A percentile compares a stretch with the other conserved stretches of the same genome.
These are phyloP conservation scores for Nosema muscidifuracis DNA, from an alignment of 371 early-diverging fungal genomes.

Conservation along the genomic window DNA sequence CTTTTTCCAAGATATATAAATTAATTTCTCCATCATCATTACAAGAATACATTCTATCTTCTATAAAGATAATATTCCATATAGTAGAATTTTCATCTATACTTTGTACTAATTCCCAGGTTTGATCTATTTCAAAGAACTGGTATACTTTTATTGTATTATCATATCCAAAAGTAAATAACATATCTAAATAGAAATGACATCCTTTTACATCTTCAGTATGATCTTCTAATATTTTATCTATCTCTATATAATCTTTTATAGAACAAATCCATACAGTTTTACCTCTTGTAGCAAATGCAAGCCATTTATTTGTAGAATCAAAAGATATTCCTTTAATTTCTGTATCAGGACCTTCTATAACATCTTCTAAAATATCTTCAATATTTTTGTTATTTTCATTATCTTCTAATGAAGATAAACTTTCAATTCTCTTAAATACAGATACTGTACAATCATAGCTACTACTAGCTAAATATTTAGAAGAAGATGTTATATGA, in stretches of 20 bases:
- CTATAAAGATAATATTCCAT: slow-evolving; percentile 43
- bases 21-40: slow-evolving; percentile 44
- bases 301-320: slow-evolving; percentile 29
- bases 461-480: slow-evolving; percentile 19
- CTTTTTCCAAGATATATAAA: slow-evolving; percentile 28
- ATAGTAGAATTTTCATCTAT: slow-evolving; percentile 44
- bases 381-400: no score
- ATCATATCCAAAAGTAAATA: slow-evolving; percentile 59
- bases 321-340: slow-evolving; percentile 46
- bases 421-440: slow-evolving; percentile 5
- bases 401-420: no score
- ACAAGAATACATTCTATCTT: slow-evolving; percentile 27
- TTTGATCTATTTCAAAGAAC: slow-evolving; percentile 29
- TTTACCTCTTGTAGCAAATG: slow-evolving; percentile 53
- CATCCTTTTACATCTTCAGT: slow-evolving; percentile 59
- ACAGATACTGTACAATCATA: slow-evolving; percentile 49
- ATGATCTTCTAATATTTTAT: slow-evolving; percentile 59
- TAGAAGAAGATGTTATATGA: slow-evolving; percentile 13
- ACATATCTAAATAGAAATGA: slow-evolving; percentile 23
- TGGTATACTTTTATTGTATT: slow-evolving; percentile 54
- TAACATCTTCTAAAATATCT: slow-evolving; percentile 39
- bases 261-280: slow-evolving; percentile 52
- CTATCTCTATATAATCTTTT: slow-evolving; percentile 41
- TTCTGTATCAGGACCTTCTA: slow-evolving; percentile 63
- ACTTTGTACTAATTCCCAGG: slow-evolving; percentile 46